Base-by-base conservation (phyloP, 2,329 filamentous ascomycete species). In the Aspergillus transmontanensis region DNA sequence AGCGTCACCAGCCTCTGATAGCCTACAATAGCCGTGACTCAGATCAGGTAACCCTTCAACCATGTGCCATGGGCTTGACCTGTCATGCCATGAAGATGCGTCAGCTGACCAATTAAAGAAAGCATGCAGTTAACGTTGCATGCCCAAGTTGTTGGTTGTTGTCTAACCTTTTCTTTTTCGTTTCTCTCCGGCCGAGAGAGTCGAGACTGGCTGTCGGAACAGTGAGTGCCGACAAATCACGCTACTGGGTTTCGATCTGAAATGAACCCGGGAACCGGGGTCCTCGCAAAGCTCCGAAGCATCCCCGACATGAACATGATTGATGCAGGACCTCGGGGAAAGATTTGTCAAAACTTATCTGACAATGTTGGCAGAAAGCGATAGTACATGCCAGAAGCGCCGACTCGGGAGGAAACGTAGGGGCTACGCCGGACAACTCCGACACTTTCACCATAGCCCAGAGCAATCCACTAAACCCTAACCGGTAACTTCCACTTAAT, bases 351-450 rank as follows among this genome's bases (percentile, higher is more conserved):
- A 23, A 16, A 19, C 2, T 45, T 23, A n/a, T 26, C 19, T 46
- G 28, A 34, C 10, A 14, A 26, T 19, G n/a, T 48, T 6, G 57
- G 14, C 58, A 51, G 63, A 64, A 66, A 59, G 57, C 53, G 48
- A 23, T 62, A 54, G 62, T 50, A 36, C 45, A 21, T 62, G 50
- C 62, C 57, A 57, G 62, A 64, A 53, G n/a, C 4, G 19, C 26
- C 48, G 39, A 30, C 50, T 26, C 34, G 14, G 50, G 30, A 26
- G 26, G 28, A 45, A 45, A 34, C 21, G 23, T 19, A 14, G 36
- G 21, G 23, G 5, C 10, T 45, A 16, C 36, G 53, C 46, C 60
- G 60, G 60, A 26, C 46, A 62, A 62, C 26, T 62, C 60, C 60
- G 60, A 46, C 32, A 16, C 30, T 21, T 54, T 21, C 32, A 21